Conservation (phyloP, 805 yeast genomes). For the Schizosaccharomyces pombe region ASM294v3 CU329670.1:2005001-2005500, state of each 20-base stretch:
- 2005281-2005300: conserved; percentile 93
- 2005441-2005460: conserved; percentile 96
- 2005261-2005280: conserved; percentile 92
- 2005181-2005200: conserved; percentile 50
- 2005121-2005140: conserved; percentile 87
- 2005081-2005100: not conserved
- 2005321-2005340: conserved; percentile 81
- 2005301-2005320: conserved; percentile 89
- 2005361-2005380: conserved; percentile 84
- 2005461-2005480: conserved; percentile 93
- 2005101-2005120: not conserved
- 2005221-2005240: conserved; percentile 87
- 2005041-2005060: no score
- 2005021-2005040: no score
- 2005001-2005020: no score
- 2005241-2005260: conserved; percentile 85
- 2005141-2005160: conserved; percentile 74
- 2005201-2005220: conserved; percentile 90
- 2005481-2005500: conserved; percentile 93
- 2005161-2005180: conserved; percentile 62
- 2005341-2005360: conserved; percentile 83
- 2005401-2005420: conserved; percentile 81
- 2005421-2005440: conserved; percentile 97
- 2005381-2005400: conserved; percentile 86
- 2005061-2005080: no score